Conservation (phyloP, 208 protist genomes). For the Crithidia sp. region DNA sequence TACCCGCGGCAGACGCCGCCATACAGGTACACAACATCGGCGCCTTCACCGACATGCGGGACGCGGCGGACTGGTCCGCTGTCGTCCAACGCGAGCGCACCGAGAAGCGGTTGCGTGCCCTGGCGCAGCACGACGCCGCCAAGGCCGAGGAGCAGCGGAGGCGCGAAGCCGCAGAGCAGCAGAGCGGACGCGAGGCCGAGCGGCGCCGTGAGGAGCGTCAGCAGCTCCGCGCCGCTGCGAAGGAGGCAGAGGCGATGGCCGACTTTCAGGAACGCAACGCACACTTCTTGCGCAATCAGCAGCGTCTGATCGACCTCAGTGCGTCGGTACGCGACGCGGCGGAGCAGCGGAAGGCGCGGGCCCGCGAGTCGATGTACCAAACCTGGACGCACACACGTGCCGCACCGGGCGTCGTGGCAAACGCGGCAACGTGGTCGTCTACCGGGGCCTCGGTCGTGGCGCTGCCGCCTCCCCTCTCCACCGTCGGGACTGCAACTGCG, state of each 20-base stretch:
- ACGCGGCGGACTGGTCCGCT: slow-evolving; percentile 29
- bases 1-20: no score
- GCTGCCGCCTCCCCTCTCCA: no score
- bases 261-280: slow-evolving; percentile 29
- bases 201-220: slow-evolving; percentile 17
- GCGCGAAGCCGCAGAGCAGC: slow-evolving; percentile 24
- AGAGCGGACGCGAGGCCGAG: slow-evolving; percentile 17
- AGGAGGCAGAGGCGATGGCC: slow-evolving; percentile 13
- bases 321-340: slow-evolving; percentile 1
- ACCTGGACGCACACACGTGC: slow-evolving; percentile 1
- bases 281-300: slow-evolving; percentile 23
- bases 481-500: no score
- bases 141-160: slow-evolving; percentile 25
- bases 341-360: slow-evolving; percentile 20
- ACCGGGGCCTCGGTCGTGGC: not conserved
- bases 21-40: slow-evolving; percentile 28
- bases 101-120: slow-evolving; percentile 24
- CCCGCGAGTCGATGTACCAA: slow-evolving; percentile 13
- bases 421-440: not conserved
- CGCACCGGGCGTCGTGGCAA: no score
- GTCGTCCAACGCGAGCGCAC: slow-evolving; percentile 24
- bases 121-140: slow-evolving; percentile 27
- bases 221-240: slow-evolving; percentile 16
- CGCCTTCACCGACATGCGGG: slow-evolving; percentile 27
- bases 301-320: slow-evolving; percentile 27